Base-by-base conservation (phyloP, 129 eudicot genomes). In the Chrysanthemum seticuspe region DNA sequence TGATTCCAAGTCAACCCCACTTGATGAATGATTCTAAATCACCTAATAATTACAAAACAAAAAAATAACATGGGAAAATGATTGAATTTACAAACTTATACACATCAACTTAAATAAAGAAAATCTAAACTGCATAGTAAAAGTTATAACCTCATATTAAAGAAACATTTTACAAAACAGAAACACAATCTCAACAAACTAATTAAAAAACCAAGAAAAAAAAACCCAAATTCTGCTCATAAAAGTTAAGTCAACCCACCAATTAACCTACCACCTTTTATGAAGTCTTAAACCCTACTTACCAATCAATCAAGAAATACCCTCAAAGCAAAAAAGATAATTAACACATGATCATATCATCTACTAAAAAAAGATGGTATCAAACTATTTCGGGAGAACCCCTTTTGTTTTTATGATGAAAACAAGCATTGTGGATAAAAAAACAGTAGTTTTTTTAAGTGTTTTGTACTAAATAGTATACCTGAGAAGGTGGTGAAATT, bases 211-310 rank as follows among this genome's bases (percentile, higher is more conserved):
- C 27, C 23, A 19, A 45, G 58, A 40, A 67, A 70, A 56, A 75
- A 70, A 48, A 57, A n/a, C 48, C 70, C 67, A 21, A 62, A 55
- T 78, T 78, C 9, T 65, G 82, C 66, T 65, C 6, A 78, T 9
- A 78, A 72, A 72, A 71, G 67, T 5, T 29, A 91, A 91, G 97
- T 91, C 97, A 91, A 87, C 95, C 74, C 91, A 81, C 87, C 96
- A 88, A 31, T 31, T 31, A 31, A 88, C 92, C 90, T 88, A 91
- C 96, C 92, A 91, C 96, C 95, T 88, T 91, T 86, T 84, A 45
- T 74, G 74, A 74, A 55, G 77, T 45, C 58, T 64, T 69, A 77
- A 64, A 59, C 77, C 51, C 72, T 45, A 63, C 40, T 44, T 12
- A 78, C 62, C 73, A 65, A 65, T 57, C 62, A 72, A 78, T 66